Conservation (phyloP, 2,329 filamentous ascomycete species). For the Xylaria sp. region DNA sequence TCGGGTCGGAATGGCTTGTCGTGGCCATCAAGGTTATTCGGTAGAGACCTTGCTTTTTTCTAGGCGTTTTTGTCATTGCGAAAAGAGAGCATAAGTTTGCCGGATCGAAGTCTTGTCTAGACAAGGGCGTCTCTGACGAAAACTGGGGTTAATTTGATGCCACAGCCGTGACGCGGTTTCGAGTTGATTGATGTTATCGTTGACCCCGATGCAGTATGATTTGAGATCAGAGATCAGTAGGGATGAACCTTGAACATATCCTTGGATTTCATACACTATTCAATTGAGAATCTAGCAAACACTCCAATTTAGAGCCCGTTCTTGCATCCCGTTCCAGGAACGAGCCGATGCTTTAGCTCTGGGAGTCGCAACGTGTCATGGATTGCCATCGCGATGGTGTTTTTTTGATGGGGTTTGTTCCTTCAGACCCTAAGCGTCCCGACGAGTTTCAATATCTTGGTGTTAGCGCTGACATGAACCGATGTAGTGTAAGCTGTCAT, state of each 20-base stretch:
- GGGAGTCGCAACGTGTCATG: background rate
- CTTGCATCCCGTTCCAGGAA: conserved; percentile 25
- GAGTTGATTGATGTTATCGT: background rate
- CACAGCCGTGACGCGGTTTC: background rate
- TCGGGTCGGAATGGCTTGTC: conserved; percentile 6
- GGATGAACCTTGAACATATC: conserved; percentile 25
- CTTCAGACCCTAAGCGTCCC: background rate
- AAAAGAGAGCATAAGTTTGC: background rate
- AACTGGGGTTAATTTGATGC: background rate
- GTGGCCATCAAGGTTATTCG: conserved; percentile 11
- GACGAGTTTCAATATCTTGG: conserved; percentile 6
- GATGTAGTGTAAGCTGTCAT: conserved; percentile 19
- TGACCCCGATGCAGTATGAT: background rate
- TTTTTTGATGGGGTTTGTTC: background rate
- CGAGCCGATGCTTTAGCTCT: conserved; percentile 14
- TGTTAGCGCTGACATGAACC: conserved; percentile 23
- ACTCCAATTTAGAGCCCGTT: conserved; percentile 20
- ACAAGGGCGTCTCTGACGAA: background rate
- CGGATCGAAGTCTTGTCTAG: background rate
- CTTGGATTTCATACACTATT: background rate
- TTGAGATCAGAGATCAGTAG: conserved; percentile 3
- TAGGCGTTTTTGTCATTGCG: background rate
- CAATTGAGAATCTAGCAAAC: background rate
- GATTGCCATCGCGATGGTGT: background rate
- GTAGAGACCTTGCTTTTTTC: conserved; percentile 2